phyloP scores from a whole-genome alignment of 2,329 filamentous ascomycete species.

The Colletotrichum cereale region DNA sequence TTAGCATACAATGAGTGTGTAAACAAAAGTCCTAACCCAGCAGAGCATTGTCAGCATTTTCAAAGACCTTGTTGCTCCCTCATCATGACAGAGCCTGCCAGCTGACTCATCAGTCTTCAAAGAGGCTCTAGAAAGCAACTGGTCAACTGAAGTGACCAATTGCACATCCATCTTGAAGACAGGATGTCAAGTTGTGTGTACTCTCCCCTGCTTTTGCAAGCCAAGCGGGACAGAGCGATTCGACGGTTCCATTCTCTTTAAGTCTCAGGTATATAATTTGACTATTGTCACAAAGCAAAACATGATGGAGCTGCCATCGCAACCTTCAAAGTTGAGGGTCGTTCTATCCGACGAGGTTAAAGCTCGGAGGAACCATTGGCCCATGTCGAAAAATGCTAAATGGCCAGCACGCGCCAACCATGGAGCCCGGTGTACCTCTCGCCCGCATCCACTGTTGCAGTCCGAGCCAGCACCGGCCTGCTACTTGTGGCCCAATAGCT shows the following conservation, averaged over 20 bases:
- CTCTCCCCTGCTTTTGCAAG: not conserved
- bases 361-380: slow-evolving; percentile 28
- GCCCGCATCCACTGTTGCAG: not conserved
- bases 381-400: slow-evolving; percentile 16
- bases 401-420: slow-evolving; percentile 4
- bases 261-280: not conserved
- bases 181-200: not conserved
- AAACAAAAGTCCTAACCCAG: too few relatives aligned
- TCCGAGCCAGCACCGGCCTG: not conserved
- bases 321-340: not conserved
- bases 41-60: too few relatives aligned
- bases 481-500: slow-evolving; percentile 10
- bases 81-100: too few relatives aligned
- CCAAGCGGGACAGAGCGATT: not conserved
- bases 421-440: slow-evolving; percentile 11
- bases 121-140: too few relatives aligned
- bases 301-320: not conserved
- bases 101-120: too few relatives aligned
- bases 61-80: too few relatives aligned
- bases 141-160: not conserved
- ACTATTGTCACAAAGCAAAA: not conserved
- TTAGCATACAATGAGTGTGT: too few relatives aligned
- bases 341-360: slow-evolving; percentile 3
- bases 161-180: not conserved
- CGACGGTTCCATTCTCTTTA: not conserved